Evolutionary conservation across 2,329 filamentous ascomycete genomes (phyloP).

Genomic region (Fusarium sp.): DNA sequence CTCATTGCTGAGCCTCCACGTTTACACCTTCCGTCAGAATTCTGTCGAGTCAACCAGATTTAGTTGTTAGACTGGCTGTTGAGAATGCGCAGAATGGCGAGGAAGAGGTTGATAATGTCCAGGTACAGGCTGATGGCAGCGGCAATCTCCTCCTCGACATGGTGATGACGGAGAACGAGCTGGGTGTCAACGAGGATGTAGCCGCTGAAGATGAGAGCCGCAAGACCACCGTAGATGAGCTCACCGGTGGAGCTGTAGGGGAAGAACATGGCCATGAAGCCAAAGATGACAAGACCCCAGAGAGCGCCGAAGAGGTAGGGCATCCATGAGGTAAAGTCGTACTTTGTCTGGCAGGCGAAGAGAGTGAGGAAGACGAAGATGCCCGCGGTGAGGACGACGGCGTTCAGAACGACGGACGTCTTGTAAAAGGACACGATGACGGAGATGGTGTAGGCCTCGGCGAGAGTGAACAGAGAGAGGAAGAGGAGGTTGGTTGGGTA

Average conservation of each 20-base stretch:
- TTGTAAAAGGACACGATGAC: constrained; percentile 94
- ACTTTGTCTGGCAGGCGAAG: constrained; percentile 97
- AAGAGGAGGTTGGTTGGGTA: constrained; percentile 96
- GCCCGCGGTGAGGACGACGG: constrained; percentile 86
- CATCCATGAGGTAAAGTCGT: constrained; percentile 98
- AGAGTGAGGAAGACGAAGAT: constrained; percentile 84
- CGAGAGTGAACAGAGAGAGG: constrained; percentile 86
- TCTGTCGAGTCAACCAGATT: constrained; percentile 1
- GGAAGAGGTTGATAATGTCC: constrained; percentile 96
- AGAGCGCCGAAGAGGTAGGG: constrained; percentile 92
- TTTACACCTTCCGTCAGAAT: not conserved
- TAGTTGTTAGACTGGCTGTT: constrained; percentile 97
- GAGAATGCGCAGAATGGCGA: constrained; percentile 93
- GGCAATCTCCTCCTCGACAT: constrained; percentile 98
- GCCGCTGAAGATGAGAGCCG: constrained; percentile 88
- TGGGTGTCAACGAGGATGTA: constrained; percentile 98
- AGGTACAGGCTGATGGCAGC: constrained; percentile 95
- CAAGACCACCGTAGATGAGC: constrained; percentile 84
- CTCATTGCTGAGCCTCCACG: not conserved
- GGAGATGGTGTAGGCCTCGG: constrained; percentile 94
- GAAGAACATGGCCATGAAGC: constrained; percentile 93
- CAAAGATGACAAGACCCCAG: constrained; percentile 91
- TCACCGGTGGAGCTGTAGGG: constrained; percentile 84
- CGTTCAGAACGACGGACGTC: constrained; percentile 85
- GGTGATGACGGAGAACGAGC: constrained; percentile 93